Conservation (phyloP, 805 yeast genomes). For the Candida tibetensis region DNA sequence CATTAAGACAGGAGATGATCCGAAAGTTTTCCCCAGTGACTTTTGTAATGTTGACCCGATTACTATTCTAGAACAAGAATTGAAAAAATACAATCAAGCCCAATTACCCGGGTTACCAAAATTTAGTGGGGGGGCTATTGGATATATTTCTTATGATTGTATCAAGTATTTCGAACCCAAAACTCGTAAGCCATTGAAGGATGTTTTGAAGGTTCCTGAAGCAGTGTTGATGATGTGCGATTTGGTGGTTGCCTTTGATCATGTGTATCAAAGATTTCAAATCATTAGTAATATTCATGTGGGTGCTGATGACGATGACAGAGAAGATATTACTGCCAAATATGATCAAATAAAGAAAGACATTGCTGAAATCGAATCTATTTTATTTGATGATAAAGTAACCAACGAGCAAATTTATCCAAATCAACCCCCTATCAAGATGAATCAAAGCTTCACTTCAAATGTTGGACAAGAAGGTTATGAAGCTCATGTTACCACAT, state of each 20-base stretch:
- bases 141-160: constrained; percentile 95
- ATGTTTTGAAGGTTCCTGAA: constrained; percentile 84
- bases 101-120: constrained; percentile 79
- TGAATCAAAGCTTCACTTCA: constrained; percentile 70
- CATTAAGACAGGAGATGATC: constrained; percentile 76
- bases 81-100: constrained; percentile 63
- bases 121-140: constrained; percentile 94
- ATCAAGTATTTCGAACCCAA: constrained; percentile 94
- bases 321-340: constrained; percentile 32
- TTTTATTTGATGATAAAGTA: constrained; percentile 42
- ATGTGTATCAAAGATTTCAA: constrained; percentile 90
- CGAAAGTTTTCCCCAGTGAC: constrained; percentile 22
- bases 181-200: constrained; percentile 72
- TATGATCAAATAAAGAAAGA: constrained; percentile 53
- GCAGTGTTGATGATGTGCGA: constrained; percentile 90
- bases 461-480: constrained; percentile 95
- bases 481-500: constrained; percentile 69
- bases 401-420: constrained; percentile 57
- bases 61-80: constrained; percentile 66
- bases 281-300: constrained; percentile 76
- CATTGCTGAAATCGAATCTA: constrained; percentile 54
- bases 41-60: constrained; percentile 74
- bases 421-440: constrained; percentile 67
- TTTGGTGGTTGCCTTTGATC: constrained; percentile 86
- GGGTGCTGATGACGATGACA: constrained; percentile 30